Percentiles rank a stretch among this genome's conserved stretches.
Conservation (phyloP, 2,329 filamentous ascomycete genomes). For the Achaetomium macrosporum region DNA sequence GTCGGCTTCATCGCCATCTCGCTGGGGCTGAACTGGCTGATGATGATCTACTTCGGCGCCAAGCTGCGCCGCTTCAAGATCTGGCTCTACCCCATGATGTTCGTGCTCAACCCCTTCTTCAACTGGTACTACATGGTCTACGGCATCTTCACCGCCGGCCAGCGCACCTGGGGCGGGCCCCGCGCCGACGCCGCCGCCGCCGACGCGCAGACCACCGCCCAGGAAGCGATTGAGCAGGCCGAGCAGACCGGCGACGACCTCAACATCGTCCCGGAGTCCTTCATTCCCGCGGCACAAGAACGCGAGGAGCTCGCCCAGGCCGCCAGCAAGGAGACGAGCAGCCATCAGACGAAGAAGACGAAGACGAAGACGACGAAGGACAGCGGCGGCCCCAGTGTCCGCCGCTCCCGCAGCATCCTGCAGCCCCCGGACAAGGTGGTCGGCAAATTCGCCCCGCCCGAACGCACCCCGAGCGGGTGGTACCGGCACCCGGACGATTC, state of each 20-base stretch:
- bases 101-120: conserved; percentile 89
- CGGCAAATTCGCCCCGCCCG: conserved; percentile 69
- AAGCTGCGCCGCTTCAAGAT: conserved; percentile 87
- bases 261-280: conserved; percentile 83
- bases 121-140: conserved; percentile 99
- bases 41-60: conserved; percentile 93
- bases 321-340: conserved; percentile 13
- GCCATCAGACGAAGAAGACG: neutral
- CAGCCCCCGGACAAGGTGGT: conserved; percentile 70
- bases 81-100: conserved; percentile 94
- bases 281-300: conserved; percentile 53
- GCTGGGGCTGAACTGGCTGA: conserved; percentile 83
- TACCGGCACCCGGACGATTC: conserved; percentile 67
- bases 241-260: conserved; percentile 77
- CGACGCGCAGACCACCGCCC: conserved; percentile 67
- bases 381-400: conserved; percentile 32
- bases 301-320: conserved; percentile 26
- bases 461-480: conserved; percentile 60
- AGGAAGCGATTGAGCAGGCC: conserved; percentile 78
- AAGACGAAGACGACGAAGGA: neutral
- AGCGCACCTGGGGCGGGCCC: conserved; percentile 92
- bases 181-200: conserved; percentile 82
- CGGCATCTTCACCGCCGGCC: conserved; percentile 88
- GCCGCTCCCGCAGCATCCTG: conserved; percentile 51
- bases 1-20: conserved; percentile 92